A percentile compares a stretch with the other conserved stretches of the same genome.
These are phyloP conservation scores for Solanum virginianum DNA, from an alignment of 257 asterid species.

Conservation along the genomic window DNA sequence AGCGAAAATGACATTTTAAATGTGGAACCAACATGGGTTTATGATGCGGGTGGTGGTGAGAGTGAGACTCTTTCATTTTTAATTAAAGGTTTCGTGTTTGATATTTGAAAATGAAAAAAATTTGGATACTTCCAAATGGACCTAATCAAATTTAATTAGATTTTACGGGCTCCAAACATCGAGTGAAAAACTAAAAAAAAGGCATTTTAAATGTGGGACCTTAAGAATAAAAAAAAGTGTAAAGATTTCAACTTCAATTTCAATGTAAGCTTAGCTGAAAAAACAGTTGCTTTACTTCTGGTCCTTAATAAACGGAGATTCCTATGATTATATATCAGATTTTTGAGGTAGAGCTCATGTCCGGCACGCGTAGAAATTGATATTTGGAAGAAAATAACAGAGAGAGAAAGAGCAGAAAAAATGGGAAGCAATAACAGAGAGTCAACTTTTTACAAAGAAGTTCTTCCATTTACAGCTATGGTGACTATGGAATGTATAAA, in stretches of 20 bases:
- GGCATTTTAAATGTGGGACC: background rate
- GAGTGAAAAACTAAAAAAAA: background rate
- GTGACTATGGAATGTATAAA: slow-evolving; percentile 57
- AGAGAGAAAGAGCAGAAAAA: background rate
- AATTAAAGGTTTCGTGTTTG: too few relatives aligned
- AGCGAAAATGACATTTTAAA: background rate
- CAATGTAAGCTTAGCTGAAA: background rate
- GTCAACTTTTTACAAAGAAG: slow-evolving; percentile 26
- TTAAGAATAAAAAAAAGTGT: background rate
- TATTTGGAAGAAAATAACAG: background rate
- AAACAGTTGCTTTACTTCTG: background rate
- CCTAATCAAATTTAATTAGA: too few relatives aligned
- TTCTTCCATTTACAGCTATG: slow-evolving; percentile 46
- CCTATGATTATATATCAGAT: background rate
- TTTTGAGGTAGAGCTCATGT: background rate
- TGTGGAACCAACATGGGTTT: background rate
- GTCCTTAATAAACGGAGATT: background rate
- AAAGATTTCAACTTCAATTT: background rate
- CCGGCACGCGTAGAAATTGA: background rate
- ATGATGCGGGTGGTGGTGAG: too few relatives aligned
- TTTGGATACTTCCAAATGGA: background rate
- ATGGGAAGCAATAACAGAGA: background rate
- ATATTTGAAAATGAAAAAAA: too few relatives aligned
- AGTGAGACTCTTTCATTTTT: too few relatives aligned
- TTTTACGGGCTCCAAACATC: accelerated